Percentiles rank a stretch among this genome's conserved stretches.
Evolutionary conservation across 306 rosid genomes (phyloP).

Genomic region (Fragaria vesca): DNA sequence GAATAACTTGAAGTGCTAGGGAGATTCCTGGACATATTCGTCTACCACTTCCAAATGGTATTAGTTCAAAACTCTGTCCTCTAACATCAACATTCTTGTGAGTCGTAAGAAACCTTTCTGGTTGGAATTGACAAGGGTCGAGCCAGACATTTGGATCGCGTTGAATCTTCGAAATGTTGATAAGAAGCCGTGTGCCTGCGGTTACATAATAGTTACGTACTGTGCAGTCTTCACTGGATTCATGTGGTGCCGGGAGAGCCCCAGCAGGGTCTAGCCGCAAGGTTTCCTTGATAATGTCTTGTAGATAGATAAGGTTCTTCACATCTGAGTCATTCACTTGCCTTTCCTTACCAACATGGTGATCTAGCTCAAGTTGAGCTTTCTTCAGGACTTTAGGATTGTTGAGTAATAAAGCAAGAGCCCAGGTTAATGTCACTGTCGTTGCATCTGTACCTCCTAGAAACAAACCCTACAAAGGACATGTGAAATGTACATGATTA

Average conservation of each 20-base stretch:
- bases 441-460: background rate
- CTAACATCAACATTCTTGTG: background rate
- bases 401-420: background rate
- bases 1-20: background rate
- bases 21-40: constrained; percentile 4
- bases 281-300: background rate
- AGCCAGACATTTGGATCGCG: background rate
- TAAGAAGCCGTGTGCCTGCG: background rate
- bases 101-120: constrained; percentile 5
- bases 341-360: background rate
- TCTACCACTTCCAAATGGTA: constrained; percentile 2
- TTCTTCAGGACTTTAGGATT: background rate
- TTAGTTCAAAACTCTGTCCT: background rate
- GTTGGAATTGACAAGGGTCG: background rate
- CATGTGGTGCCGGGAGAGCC: background rate
- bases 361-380: background rate
- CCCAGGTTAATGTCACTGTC: background rate
- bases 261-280: background rate
- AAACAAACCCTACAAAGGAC: background rate
- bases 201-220: background rate
- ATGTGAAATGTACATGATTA: background rate
- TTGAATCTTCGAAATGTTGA: background rate
- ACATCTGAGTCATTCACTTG: background rate
- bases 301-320: background rate
- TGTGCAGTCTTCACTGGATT: constrained; percentile 2